Evolutionary conservation across 148 eudicot genomes (phyloP).

Genomic region (Polygonum aviculare): DNA sequence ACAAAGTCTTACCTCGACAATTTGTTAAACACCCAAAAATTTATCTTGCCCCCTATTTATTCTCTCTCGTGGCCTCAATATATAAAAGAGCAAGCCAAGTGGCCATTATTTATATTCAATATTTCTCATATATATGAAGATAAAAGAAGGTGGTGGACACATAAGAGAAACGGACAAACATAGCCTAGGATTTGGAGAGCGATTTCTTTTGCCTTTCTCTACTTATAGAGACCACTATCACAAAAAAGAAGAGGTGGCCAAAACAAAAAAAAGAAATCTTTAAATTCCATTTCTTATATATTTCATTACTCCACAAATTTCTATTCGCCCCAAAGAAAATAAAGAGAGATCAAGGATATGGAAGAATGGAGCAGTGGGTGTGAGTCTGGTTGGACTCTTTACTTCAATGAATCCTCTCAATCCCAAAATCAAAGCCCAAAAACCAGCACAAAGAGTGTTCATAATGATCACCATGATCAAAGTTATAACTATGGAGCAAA

Average conservation of each 20-base stretch:
- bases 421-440: constrained; percentile 20
- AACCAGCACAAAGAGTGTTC: not conserved
- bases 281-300: not conserved
- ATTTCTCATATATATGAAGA: constrained; percentile 18
- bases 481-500: constrained; percentile 12
- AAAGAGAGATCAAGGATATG: constrained; percentile 19
- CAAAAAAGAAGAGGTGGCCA: not conserved
- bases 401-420: constrained; percentile 54
- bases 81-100: constrained; percentile 49
- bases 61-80: not conserved
- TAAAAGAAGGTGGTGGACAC: constrained; percentile 25
- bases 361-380: constrained; percentile 58
- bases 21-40: too few relatives aligned
- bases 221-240: constrained; percentile 17
- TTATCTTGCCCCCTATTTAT: not conserved
- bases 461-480: not conserved
- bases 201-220: constrained; percentile 20
- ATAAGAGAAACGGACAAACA: constrained; percentile 32
- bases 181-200: constrained; percentile 29
- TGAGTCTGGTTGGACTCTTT: constrained; percentile 86
- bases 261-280: not conserved
- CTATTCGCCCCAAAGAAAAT: not conserved
- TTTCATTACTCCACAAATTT: not conserved
- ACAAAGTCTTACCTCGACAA: too few relatives aligned
- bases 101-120: constrained; percentile 41